Evolutionary conservation across 495 filamentous ascomycete genomes (phyloP).

Genomic region (Hypoxylon subgilvum): DNA sequence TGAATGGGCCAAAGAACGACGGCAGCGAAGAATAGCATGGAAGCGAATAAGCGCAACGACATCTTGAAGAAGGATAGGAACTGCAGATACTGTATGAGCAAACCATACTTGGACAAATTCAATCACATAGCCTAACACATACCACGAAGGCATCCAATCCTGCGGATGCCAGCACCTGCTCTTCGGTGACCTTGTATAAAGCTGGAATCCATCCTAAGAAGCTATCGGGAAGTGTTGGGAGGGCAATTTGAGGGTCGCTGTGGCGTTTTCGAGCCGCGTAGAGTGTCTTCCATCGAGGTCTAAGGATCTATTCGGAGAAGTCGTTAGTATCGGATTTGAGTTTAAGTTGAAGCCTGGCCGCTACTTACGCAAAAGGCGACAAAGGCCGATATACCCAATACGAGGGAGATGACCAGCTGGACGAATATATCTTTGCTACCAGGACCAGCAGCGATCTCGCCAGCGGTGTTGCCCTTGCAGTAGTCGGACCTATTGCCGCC

Average conservation of each 20-base stretch:
- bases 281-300: slow-evolving; percentile 89
- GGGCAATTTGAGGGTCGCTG: slow-evolving; percentile 66
- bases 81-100: slow-evolving; percentile 47
- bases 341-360: not conserved
- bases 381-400: slow-evolving; percentile 58
- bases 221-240: slow-evolving; percentile 83
- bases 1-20: slow-evolving; percentile 87
- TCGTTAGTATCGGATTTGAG: not conserved
- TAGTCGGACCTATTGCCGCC: slow-evolving; percentile 22
- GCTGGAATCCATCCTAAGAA: slow-evolving; percentile 94
- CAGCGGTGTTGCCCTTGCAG: slow-evolving; percentile 43
- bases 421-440: slow-evolving; percentile 53
- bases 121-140: too few species aligned
- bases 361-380: slow-evolving; percentile 58
- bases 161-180: slow-evolving; percentile 86
- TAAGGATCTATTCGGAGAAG: slow-evolving; percentile 61
- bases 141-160: slow-evolving; percentile 96
- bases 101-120: too few species aligned
- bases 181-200: slow-evolving; percentile 85
- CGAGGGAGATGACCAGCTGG: slow-evolving; percentile 59
- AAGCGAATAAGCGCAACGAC: slow-evolving; percentile 79
- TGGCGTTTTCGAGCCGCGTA: slow-evolving; percentile 87
- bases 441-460: slow-evolving; percentile 42
- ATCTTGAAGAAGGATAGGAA: slow-evolving; percentile 95
- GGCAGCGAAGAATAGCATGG: slow-evolving; percentile 79